Base-by-base conservation (phyloP, 176 grass and related monocot species). In the Poa pratensis region DNA sequence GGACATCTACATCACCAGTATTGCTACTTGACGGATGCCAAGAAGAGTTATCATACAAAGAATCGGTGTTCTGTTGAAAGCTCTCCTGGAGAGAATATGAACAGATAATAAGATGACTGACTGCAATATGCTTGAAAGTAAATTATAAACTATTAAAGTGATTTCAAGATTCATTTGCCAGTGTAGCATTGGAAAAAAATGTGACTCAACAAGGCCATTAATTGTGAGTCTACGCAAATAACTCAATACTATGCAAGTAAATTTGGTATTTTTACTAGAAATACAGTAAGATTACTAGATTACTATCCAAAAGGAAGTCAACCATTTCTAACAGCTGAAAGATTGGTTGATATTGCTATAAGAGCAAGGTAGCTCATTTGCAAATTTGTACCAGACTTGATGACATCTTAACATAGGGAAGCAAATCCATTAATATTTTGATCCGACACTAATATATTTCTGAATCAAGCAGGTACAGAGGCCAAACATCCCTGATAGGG, bases 71-170 rank as follows among this genome's bases (percentile, higher is more conserved):
- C 55, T 87, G 83, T 45, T 85, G 81, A 83, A 88, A 86, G 55
- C 82, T 86, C 74, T 82, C 91, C 96, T 99, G 65, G 84, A 83
- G 79, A 69, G 91, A 57, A 71, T 68, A 86, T 60, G 68, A 80
- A 58, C 7, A 91, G 63, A 87, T 77, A 66, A 48, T 60, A 10
- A 80, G 65, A 89, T 71, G 53, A 80, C 14, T 18, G 78, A 42
- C 5, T 35, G 39, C 59, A 24, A 73, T 69, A 74, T 80, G 46
- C 6, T 60, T 61, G 57, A 50, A 75, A 51, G 16, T 74, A 74
- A 74, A 72, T 16, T 74, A 34, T 50, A 3, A 74, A 28, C 15
- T 28, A 50, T 18, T 50, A 7, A 74, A 18, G 42, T 73, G 45
- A 50, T 74, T 69, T 60, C 13, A 80, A 63, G 14, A 9, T 34